Evolutionary conservation across 169 alveolate species (phyloP).

Genomic region (Plasmodium malariae): DNA sequence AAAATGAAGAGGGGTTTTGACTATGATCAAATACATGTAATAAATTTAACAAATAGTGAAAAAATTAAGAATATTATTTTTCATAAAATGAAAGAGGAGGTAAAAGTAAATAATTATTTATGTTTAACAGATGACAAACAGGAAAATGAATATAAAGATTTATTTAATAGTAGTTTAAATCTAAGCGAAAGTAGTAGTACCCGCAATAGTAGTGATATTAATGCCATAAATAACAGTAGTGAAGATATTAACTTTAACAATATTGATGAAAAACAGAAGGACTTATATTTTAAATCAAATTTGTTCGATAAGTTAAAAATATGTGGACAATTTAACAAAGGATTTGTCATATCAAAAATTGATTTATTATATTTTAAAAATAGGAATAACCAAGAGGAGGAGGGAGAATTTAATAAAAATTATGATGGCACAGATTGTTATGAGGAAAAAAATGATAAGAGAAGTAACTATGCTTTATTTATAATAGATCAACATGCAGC

Average conservation of each 20-base stretch:
- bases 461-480: conserved; percentile 87
- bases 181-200: conserved; percentile 8
- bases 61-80: conserved; percentile 33
- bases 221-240: background rate
- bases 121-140: conserved; percentile 58
- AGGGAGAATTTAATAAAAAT: background rate
- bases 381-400: background rate
- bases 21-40: conserved; percentile 71
- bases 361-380: conserved; percentile 38
- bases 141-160: conserved; percentile 23
- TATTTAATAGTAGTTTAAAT: conserved; percentile 34
- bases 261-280: conserved; percentile 48
- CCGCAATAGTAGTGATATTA: background rate
- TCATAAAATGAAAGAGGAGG: conserved; percentile 36
- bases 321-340: conserved; percentile 96
- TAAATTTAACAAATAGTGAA: conserved; percentile 54
- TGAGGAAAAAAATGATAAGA: conserved; percentile 8
- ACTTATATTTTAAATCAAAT: conserved; percentile 62
- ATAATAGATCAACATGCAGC: conserved; percentile 99
- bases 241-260: conserved; percentile 56
- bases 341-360: conserved; percentile 94
- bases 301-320: conserved; percentile 87
- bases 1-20: conserved; percentile 38
- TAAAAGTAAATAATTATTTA: conserved; percentile 24
- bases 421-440: background rate